Evolutionary conservation across 768 basidiomycete species (phyloP).

Genomic region (Pseudohyphozyma bogoriensis): DNA sequence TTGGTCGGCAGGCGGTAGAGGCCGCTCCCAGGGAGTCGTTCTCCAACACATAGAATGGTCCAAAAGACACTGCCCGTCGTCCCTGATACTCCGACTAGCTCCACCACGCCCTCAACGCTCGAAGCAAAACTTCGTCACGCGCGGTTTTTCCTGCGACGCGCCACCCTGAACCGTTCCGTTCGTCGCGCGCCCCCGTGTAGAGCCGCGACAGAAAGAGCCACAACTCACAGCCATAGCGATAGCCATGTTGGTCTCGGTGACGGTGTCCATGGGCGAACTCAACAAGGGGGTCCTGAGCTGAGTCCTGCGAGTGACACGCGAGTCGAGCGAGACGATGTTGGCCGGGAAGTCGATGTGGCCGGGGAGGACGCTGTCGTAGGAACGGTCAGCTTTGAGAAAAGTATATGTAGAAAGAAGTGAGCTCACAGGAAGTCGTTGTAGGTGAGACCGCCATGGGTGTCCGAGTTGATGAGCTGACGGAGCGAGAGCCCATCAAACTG

Average conservation of each 20-base stretch:
- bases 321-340: slow-evolving; percentile 67
- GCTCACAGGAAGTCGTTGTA: slow-evolving; percentile 99
- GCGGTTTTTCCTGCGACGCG: too few species aligned
- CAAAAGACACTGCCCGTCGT: background rate
- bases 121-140: too few species aligned
- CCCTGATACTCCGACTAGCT: background rate
- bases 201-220: background rate
- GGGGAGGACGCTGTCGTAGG: slow-evolving; percentile 50
- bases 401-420: slow-evolving; percentile 41
- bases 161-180: too few species aligned
- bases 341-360: slow-evolving; percentile 93
- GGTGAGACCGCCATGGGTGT: slow-evolving; percentile 78
- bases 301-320: slow-evolving; percentile 70
- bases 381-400: background rate
- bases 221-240: slow-evolving; percentile 75
- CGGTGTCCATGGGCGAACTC: slow-evolving; percentile 99
- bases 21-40: too few species aligned
- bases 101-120: too few species aligned
- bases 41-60: too few species aligned
- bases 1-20: too few species aligned
- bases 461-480: slow-evolving; percentile 76
- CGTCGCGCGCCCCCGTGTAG: too few species aligned
- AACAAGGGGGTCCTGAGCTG: slow-evolving; percentile 87
- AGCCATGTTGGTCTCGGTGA: slow-evolving; percentile 90
- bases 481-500: slow-evolving; percentile 73